Evolutionary conservation across 306 rosid genomes (phyloP).

Genomic region (Medicago ruthenica): DNA sequence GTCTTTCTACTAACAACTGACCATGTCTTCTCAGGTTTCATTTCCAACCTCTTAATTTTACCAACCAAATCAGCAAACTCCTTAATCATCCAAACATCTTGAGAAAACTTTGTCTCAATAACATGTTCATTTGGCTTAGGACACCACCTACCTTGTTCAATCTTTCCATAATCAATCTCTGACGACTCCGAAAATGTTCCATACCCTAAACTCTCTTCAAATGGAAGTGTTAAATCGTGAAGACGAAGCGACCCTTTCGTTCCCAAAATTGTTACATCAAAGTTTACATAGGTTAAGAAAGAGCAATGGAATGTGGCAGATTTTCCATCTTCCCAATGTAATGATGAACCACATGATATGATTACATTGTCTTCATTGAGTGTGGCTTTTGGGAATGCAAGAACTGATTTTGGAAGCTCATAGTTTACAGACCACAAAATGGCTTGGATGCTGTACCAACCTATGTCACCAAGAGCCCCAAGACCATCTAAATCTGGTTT

Average conservation of each 20-base stretch:
- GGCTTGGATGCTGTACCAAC: slow-evolving; percentile 56
- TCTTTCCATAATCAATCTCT: slow-evolving; percentile 46
- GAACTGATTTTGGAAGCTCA: slow-evolving; percentile 46
- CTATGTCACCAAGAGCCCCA: slow-evolving; percentile 53
- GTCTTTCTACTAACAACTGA: slow-evolving; percentile 40
- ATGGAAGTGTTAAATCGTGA: slow-evolving; percentile 44
- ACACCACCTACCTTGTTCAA: slow-evolving; percentile 45
- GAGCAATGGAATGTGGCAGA: slow-evolving; percentile 48
- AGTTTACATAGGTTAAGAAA: slow-evolving; percentile 36
- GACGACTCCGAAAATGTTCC: slow-evolving; percentile 40
- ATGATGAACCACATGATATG: slow-evolving; percentile 50
- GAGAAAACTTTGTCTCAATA: slow-evolving; percentile 40
- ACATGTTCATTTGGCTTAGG: slow-evolving; percentile 43
- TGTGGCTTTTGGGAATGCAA: slow-evolving; percentile 41
- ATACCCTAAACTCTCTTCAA: slow-evolving; percentile 42
- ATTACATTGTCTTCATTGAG: slow-evolving; percentile 47
- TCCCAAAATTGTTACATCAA: slow-evolving; percentile 45
- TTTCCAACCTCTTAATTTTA: slow-evolving; percentile 28
- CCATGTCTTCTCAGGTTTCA: slow-evolving; percentile 45
- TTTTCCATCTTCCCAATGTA: slow-evolving; percentile 52
- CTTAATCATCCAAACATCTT: slow-evolving; percentile 53
- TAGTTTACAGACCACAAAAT: slow-evolving; percentile 51
- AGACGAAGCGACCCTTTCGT: slow-evolving; percentile 46
- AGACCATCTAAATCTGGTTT: slow-evolving; percentile 56
- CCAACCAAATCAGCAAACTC: slow-evolving; percentile 43